These are phyloP conservation scores for Pseudozyma thailandica DNA, from an alignment of 1,284 basidiomycete species.

Conservation along the genomic window DNA sequence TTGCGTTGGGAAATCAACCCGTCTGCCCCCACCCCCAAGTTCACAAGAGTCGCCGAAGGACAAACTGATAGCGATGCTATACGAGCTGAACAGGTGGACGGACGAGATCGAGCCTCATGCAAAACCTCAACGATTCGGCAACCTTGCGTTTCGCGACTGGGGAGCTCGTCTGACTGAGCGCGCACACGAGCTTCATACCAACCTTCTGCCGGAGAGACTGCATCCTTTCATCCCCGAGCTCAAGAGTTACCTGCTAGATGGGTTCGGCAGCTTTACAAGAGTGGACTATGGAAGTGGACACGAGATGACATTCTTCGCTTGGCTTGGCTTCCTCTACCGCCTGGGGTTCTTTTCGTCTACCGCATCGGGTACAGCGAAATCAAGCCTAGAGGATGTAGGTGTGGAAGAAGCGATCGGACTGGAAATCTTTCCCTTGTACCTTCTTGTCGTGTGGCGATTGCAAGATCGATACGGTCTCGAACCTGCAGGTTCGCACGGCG, in stretches of 20 bases:
- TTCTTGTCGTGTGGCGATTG: constrained; percentile 82
- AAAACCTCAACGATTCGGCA: constrained; percentile 92
- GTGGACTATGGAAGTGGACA: constrained; percentile 98
- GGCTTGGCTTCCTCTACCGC: constrained; percentile 56
- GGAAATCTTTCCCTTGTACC: constrained; percentile 79
- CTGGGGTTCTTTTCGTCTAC: constrained; percentile 43
- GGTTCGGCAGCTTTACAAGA: constrained; percentile 89
- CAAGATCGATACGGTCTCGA: constrained; percentile 92
- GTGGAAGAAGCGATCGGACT: constrained; percentile 68
- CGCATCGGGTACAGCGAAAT: background rate
- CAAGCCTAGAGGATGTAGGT: constrained; percentile 5
- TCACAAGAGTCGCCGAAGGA: constrained; percentile 52
- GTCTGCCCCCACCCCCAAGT: constrained; percentile 6
- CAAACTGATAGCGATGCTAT: constrained; percentile 74
- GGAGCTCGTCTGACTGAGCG: constrained; percentile 76
- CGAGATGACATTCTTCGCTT: constrained; percentile 72
- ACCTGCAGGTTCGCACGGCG: constrained; percentile 95
- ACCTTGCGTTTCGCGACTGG: constrained; percentile 90
- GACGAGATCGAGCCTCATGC: constrained; percentile 81
- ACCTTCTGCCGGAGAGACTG: constrained; percentile 71
- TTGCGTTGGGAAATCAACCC: constrained; percentile 56
- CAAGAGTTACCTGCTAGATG: constrained; percentile 80
- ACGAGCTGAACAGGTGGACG: constrained; percentile 81
- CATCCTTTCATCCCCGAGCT: constrained; percentile 74
- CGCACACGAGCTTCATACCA: constrained; percentile 61